phyloP scores from a whole-genome alignment of 371 early-diverging fungal species.

The Circinella minor region DNA sequence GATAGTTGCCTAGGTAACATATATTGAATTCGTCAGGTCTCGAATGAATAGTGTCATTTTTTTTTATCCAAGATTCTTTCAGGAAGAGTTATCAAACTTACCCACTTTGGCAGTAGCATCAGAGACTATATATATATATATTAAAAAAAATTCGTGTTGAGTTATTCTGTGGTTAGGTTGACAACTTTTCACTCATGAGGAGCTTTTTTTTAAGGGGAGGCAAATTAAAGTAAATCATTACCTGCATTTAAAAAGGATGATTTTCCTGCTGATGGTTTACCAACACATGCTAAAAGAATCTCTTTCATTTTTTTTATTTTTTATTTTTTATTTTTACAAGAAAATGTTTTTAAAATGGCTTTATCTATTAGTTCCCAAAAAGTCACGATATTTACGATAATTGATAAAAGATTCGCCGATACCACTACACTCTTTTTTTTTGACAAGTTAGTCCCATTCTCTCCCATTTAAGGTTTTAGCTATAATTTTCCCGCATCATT shows the following conservation, averaged over 20 bases:
- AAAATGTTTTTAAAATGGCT: too few species aligned
- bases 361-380: too few species aligned
- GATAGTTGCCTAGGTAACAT: conserved; percentile 58
- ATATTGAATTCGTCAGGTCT: background rate
- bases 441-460: too few species aligned
- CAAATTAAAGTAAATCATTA: background rate
- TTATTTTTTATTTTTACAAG: too few species aligned
- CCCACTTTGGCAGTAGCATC: conserved; percentile 87
- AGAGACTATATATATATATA: conserved; percentile 55
- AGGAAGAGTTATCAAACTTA: conserved; percentile 5
- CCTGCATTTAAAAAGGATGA: conserved; percentile 71
- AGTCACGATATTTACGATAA: too few species aligned
- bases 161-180: too few species aligned
- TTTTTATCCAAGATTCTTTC: background rate
- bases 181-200: too few species aligned
- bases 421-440: background rate
- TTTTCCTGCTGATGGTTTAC: conserved; percentile 81
- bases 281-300: conserved; percentile 77
- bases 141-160: background rate
- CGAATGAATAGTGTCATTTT: too few species aligned
- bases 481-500: background rate
- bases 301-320: conserved; percentile 43
- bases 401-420: background rate
- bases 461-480: too few species aligned
- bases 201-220: too few species aligned